Evolutionary conservation across 306 rosid species (phyloP), one percentile per base, ranked within the genome.

Genomic region (Castanea crenata): DNA sequence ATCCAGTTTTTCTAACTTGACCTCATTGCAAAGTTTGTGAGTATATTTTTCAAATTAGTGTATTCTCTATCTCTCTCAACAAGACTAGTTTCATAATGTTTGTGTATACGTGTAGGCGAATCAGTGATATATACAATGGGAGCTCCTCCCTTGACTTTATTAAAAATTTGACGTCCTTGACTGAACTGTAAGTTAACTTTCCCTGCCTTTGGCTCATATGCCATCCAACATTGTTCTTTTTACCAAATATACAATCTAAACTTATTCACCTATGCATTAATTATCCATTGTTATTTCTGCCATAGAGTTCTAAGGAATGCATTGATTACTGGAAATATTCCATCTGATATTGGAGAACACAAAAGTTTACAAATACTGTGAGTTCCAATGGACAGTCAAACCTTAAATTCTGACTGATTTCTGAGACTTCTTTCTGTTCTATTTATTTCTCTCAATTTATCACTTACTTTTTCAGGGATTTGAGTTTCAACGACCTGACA

Each of bases 81-180:
- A 58, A 27, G 18, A 59, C 34, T 5, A 41, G 38, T 1, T 46
- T 29, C 54, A 35, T 61, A 20, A 35, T 82, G 44, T 78, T 57
- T 67, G 29, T 21, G 1, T 19, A 6, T 78, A 10, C 70, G 21
- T 69, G 55, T 16, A 83, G 86, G 72, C 55, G 77, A 38, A 83
- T 83, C 32, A 69, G 86, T 74, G 86, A 83, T 62, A 78, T 83
- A 38, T 83, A 61, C 72, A 58, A 69, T 15, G 83, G n/a, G 69
- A 83, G 80, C 80, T 78, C 86, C 16, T 76, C 83, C 62, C 83
- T 83, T 59, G 77, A 69, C 35, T 78, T 83, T 41, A 31, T 78
- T 4, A 79, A 2, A 11, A 74, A 38, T 27, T 12, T 83, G 74
- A 74, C 54, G 69, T 31, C 13, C 70, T 77, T 82, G 63, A 65